Evolutionary conservation across 306 rosid species (phyloP), one percentile per base, ranked within the genome.

Genomic region (Rosa lucieae): DNA sequence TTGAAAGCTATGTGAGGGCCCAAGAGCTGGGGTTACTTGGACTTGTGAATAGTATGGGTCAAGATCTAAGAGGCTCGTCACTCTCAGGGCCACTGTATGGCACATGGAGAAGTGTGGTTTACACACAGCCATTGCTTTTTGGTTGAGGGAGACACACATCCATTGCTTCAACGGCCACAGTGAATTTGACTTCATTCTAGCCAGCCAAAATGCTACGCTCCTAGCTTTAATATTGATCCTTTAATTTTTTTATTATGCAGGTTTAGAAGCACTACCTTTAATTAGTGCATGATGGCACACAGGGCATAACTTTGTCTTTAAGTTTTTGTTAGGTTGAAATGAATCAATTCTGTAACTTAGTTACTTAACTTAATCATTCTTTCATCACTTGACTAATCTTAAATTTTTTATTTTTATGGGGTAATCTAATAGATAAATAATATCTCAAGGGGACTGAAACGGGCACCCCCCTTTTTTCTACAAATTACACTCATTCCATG

Each of bases 81-180:
- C 51, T 14, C 55, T 77, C 75, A 43, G 13, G 63, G 51, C 74
- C 63, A 17, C 77, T 5, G 79, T 67, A 1, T 4, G 76, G 77
- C 86, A 61, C 86, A 79, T 49, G 86, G 62, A 69, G 83, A 39
- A 82, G 83, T 78, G 86, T 74, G 77, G 80, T 48, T 11, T 5
- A 21, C 83, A 67, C 79, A 74, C 42, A 53, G 69, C 72, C 40
- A 32, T 26, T 8, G 53, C 43, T 62, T 32, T 76, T 59, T 8
- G 48, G 48, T 8, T 17, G 71, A 66, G 70, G 46, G 47, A 35
- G 70, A 67, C 71, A 32, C 69, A 17, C 58, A 13, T 20, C 39
- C 35, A 35, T 67, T 75, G 1, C 42, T 5, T 65, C 32, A 73
- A 35, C 10, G 42, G 52, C 78, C 47, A 67, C 39, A 15, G 48